Base-by-base conservation (phyloP, 768 basidiomycete species). In the Suillus tomentosus region DNA sequence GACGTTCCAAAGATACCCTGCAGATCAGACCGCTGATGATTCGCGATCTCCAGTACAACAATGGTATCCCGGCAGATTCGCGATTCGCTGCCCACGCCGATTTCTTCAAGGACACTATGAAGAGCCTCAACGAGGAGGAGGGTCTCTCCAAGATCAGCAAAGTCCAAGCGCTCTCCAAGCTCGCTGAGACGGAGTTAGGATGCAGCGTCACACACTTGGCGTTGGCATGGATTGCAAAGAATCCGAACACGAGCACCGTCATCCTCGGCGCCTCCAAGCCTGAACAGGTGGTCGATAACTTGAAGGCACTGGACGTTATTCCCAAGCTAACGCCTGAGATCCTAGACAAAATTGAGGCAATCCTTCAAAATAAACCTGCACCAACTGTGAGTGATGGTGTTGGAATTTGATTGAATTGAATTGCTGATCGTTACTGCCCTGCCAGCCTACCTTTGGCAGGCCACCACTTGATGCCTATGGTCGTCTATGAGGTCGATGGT, bases 261-360 rank as follows among this genome's bases (percentile, higher is more conserved):
- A 82, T 84, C 64, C 76, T 84, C 47, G 83, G 84, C 7, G 82
- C 81, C 5, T 78, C 81, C 47, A 83, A 77, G 65, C 78, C 81
- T 14, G 77, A 81, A 67, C 84, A 85, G 66, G 72, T 85, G 34
- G 53, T 75, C 53, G 79, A 85, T 39, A 85, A 84, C 73, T 68
- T 85, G 62, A 78, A 80, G 68, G 85, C 86, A 7, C 71, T 88
- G 64, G 79, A 85, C 7, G 71, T 86, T 61, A 74, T 85, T 66
- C 81, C 82, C 40, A 86, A 85, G 74, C 67, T 87, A 39, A 85
- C 84, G 9, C 77, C 80, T 14, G 81, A 85, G 59, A 68, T 88
- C 51, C 61, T 82, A 37, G 72, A 77, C 45, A 81, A 82, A 73
- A 82, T 88, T 53, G 86, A 88, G 61, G 72, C 73, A 6, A 83